Evolutionary conservation across 148 eudicot species (phyloP).

Genomic region (Hydrangea macrophylla): DNA sequence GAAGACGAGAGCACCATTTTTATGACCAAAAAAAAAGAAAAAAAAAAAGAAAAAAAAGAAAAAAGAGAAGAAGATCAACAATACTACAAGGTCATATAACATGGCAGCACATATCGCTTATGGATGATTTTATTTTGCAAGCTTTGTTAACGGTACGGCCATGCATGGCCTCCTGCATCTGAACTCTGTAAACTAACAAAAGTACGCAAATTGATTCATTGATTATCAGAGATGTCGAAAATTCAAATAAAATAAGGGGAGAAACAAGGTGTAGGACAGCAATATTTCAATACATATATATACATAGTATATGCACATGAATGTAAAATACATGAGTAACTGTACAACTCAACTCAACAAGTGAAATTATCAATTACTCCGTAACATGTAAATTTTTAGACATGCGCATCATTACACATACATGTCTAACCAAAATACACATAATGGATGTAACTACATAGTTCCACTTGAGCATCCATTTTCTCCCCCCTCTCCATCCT

Average conservation of each 20-base stretch:
- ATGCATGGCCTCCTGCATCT: background rate
- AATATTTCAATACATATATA: background rate
- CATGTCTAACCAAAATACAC: too few relatives aligned
- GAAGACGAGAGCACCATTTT: background rate
- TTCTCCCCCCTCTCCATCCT: background rate
- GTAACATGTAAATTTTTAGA: too few relatives aligned
- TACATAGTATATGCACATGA: too few relatives aligned
- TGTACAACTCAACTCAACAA: too few relatives aligned
- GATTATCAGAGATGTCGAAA: background rate
- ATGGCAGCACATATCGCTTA: background rate
- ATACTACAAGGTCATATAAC: background rate
- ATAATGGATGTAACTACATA: background rate
- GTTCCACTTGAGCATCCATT: background rate
- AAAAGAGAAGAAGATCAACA: constrained; percentile 3
- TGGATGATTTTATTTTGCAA: background rate
- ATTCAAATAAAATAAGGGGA: background rate
- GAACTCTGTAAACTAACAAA: too few relatives aligned
- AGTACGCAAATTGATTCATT: background rate
- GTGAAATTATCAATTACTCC: too few relatives aligned
- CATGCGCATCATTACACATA: too few relatives aligned
- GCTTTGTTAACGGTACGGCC: background rate
- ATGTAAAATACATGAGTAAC: too few relatives aligned
- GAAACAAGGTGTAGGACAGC: background rate
- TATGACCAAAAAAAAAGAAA: too few relatives aligned
- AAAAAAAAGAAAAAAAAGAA: too few relatives aligned